Percentiles rank a stretch among this genome's conserved stretches.
These are phyloP conservation scores for Talaromyces albobiverticillius DNA, from an alignment of 2,329 filamentous ascomycete species.

Conservation along the genomic window DNA sequence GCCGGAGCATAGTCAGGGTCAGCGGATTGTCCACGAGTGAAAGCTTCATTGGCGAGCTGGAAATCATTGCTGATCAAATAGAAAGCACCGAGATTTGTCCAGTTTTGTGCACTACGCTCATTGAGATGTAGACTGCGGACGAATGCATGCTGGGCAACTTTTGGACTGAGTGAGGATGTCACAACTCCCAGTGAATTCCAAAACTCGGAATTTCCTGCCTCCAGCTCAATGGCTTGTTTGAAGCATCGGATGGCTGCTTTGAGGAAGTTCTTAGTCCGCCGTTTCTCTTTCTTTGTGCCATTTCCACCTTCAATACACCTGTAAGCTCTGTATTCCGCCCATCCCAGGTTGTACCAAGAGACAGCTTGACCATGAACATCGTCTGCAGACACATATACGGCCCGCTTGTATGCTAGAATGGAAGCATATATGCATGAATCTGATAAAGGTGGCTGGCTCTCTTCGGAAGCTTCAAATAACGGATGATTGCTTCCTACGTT, in stretches of 20 bases:
- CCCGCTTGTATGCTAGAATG: slow-evolving; percentile 83
- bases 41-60: slow-evolving; percentile 83
- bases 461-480: slow-evolving; percentile 30
- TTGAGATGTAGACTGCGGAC: slow-evolving; percentile 90
- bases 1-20: slow-evolving; percentile 92
- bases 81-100: slow-evolving; percentile 87
- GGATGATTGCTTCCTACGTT: slow-evolving; percentile 50
- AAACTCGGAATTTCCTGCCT: slow-evolving; percentile 90
- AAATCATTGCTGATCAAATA: slow-evolving; percentile 81
- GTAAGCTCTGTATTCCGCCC: slow-evolving; percentile 84
- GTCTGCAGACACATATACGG: slow-evolving; percentile 67
- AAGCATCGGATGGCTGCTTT: slow-evolving; percentile 85
- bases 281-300: slow-evolving; percentile 43
- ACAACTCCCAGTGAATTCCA: slow-evolving; percentile 95
- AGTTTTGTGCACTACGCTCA: slow-evolving; percentile 77
- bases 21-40: slow-evolving; percentile 85
- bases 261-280: slow-evolving; percentile 62
- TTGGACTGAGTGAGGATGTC: slow-evolving; percentile 79
- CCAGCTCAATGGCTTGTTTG: slow-evolving; percentile 92
- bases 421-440: slow-evolving; percentile 64
- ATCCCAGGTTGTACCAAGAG: slow-evolving; percentile 96
- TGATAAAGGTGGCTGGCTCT: slow-evolving; percentile 33
- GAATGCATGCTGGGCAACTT: slow-evolving; percentile 89
- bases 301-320: slow-evolving; percentile 54
- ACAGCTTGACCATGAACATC: slow-evolving; percentile 88